Base-by-base conservation (phyloP, 2,329 filamentous ascomycete species). In the Apiospora phragmitis region DNA sequence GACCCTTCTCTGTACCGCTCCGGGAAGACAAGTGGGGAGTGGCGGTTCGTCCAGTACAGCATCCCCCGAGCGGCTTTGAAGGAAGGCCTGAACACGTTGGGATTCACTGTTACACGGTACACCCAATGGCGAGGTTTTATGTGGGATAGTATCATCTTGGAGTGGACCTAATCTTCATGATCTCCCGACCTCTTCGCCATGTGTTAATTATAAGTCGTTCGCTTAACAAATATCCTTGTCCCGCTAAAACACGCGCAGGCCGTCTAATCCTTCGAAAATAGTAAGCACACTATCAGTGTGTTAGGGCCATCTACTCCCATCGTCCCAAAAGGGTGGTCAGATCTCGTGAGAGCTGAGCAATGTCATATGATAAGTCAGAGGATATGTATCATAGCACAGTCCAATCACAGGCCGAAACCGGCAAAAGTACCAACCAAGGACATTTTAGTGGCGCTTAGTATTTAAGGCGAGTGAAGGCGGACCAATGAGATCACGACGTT, bases 1-100 rank as follows among this genome's bases (percentile, higher is more conserved):
- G 85, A 86, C 72, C 85, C 84, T 5, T 81, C 81, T 26, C 78
- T 86, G 42, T 87, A 86, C 75, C 80, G 85, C 16, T 83, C 81
- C 9, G 83, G 81, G 24, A 86, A 83, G 7, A 76, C 77, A n/a
- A 83, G 81, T 6, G 85, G 85, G 1, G 85, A 87, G 77, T 86
- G 84, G 84, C 78, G 82, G 70, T 78, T 83, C 35, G 80, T 85
- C 21, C 81, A 87, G 75, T 84, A 78, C 65, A 70, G 69, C n/a
- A 74, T 80, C 18, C 71, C 72, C 4, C 68, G 65, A 4, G 67
- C 49, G 24, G 29, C 75, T 43, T 62, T 78, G 32, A 73, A 70
- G 66, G 62, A 73, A 59, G 75, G 76, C 14, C 47, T 51, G 14
- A 79, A 79, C 62, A 74, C 74, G 65, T 69, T 79, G 6, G 74